Base-by-base conservation (phyloP, 768 basidiomycete species). In the Lenzites betulinus region DNA sequence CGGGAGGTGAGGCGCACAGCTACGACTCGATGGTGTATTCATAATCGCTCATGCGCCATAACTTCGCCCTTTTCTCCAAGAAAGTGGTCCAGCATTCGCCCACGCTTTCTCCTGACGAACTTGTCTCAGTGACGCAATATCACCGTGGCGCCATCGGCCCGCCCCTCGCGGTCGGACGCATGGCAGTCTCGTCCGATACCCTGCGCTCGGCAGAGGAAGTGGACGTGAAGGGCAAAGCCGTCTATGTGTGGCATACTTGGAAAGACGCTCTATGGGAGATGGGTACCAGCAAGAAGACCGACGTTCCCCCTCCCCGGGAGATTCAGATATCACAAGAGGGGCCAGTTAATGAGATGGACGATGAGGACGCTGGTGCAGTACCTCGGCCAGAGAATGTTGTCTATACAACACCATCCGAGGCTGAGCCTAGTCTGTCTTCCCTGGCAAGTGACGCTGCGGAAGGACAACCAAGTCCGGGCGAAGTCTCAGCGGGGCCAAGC, bases 221-320 rank as follows among this genome's bases (percentile, higher is more conserved):
- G n/a, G 76, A 73, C 22, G 78, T 76, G 53, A 92, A 90, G 66
- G 92, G 92, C 1, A 93, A 93, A 70, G 92, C 90, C 0, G 89
- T 92, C 9, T 77, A 78, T 38, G 75, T 92, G 3, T 63, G 88
- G 20, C 92, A 93, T 66, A 83, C 86, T 2, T 92, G 88, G 85
- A 89, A 87, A 67, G 92, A 93, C 66, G 74, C 79, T 66, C 70
- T 93, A 12, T 93, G 89, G 84, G 81, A 85, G 11, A 79, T 89
- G 77, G 92, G 26, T 74, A 18, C 51, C n/a, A 65, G 65, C 26
- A 63, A 74, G n/a, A 90, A 85, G 67, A 59, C 64, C 1, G 84
- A 89, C 42, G 77, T 80, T 4, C 88, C 90, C 0, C 79, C 77
- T 25, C 67, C 68, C n/a, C 51, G 62, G 28, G 56, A 44, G 26